Evolutionary conservation across 306 rosid species (phyloP).

Genomic region (Glycyrrhiza uralensis): DNA sequence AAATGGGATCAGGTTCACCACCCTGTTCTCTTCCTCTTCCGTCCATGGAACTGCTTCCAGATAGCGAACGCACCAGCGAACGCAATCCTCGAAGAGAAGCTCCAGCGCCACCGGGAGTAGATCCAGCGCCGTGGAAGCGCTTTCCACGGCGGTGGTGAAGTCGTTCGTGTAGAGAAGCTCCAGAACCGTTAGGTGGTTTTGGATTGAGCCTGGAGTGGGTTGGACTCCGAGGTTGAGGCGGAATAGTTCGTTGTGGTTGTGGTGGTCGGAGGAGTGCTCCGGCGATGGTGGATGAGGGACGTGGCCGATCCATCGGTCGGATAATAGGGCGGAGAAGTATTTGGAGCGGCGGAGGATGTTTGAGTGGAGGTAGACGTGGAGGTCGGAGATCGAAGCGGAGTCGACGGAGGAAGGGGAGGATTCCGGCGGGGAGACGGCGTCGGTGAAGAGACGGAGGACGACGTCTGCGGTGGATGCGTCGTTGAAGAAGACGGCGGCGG

Average conservation of each 20-base stretch:
- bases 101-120: conserved; percentile 79
- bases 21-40: conserved; percentile 75
- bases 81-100: conserved; percentile 81
- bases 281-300: background rate
- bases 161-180: conserved; percentile 64
- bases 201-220: conserved; percentile 41
- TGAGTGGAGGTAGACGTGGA: conserved; percentile 66
- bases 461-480: conserved; percentile 72
- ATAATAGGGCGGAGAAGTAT: conserved; percentile 76
- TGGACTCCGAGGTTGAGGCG: conserved; percentile 51
- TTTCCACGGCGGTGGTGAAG: conserved; percentile 39
- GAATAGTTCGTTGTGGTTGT: conserved; percentile 1
- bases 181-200: conserved; percentile 53
- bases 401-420: conserved; percentile 28
- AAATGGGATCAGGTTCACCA: conserved; percentile 58
- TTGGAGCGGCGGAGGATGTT: conserved; percentile 65
- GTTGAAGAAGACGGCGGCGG: conserved; percentile 31
- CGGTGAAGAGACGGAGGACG: conserved; percentile 59
- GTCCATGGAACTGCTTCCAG: conserved; percentile 97
- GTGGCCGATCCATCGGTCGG: conserved; percentile 70
- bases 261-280: background rate
- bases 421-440: conserved; percentile 35
- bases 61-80: conserved; percentile 56
- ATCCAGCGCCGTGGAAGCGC: conserved; percentile 62
- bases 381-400: conserved; percentile 34